Percentiles rank a stretch among this genome's conserved stretches.
Conservation (phyloP, 495 filamentous ascomycete species). For the Amorphotheca resinae region DNA sequence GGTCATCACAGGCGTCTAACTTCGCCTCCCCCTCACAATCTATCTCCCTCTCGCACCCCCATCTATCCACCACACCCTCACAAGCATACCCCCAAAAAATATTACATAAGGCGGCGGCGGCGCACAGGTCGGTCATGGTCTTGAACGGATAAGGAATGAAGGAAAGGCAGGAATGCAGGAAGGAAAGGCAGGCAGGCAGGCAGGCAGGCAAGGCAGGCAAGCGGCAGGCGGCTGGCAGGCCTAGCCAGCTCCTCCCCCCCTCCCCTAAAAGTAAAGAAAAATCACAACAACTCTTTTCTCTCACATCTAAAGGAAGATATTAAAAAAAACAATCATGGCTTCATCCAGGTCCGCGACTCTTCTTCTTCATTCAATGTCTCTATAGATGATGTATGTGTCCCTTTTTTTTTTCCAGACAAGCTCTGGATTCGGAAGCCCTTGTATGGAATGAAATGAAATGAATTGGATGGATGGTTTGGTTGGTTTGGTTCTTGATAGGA, state of each 20-base stretch:
- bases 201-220: too few species aligned
- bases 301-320: too few species aligned
- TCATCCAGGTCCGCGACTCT: neutral
- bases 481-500: too few species aligned
- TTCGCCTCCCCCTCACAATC: neutral
- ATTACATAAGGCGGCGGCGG: slow-evolving; percentile 5
- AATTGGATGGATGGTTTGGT: neutral
- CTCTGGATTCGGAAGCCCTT: neutral
- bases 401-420: neutral
- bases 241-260: too few species aligned
- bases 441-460: neutral
- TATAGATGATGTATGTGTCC: neutral
- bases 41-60: neutral
- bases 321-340: too few species aligned
- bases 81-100: neutral
- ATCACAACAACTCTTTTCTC: too few species aligned
- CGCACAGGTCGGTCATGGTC: slow-evolving; percentile 7
- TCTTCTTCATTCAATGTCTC: neutral
- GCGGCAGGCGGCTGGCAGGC: too few species aligned
- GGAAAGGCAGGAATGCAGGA: neutral
- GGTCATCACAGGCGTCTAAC: slow-evolving; percentile 15
- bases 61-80: neutral
- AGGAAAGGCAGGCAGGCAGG: neutral
- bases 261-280: too few species aligned
- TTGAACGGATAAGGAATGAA: slow-evolving; percentile 1